These are phyloP conservation scores for Diplodia scrobiculata DNA, from an alignment of 2,329 filamentous ascomycete genomes.

Conservation along the genomic window DNA sequence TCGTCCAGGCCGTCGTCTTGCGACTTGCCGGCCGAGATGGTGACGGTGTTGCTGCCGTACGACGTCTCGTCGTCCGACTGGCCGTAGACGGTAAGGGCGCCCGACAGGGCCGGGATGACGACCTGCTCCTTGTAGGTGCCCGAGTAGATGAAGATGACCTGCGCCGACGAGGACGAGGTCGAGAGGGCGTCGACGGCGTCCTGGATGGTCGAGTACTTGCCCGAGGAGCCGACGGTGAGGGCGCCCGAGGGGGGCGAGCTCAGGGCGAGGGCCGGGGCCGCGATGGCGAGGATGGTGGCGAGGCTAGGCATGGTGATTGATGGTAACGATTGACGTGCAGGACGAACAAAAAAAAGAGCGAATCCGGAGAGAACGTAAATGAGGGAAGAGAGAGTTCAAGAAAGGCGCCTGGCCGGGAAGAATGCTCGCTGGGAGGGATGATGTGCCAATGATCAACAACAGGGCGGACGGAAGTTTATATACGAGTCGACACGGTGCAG, in stretches of 20 bases:
- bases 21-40: constrained; percentile 48
- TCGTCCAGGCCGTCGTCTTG: constrained; percentile 46
- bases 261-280: constrained; percentile 33
- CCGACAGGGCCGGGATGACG: constrained; percentile 51
- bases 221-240: constrained; percentile 46
- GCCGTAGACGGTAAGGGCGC: constrained; percentile 58
- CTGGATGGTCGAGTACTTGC: constrained; percentile 52
- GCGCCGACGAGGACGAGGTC: constrained; percentile 49
- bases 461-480: constrained; percentile 9
- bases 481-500: neutral
- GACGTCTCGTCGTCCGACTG: constrained; percentile 55
- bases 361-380: neutral
- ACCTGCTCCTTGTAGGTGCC: constrained; percentile 63
- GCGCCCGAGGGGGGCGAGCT: constrained; percentile 53
- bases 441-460: neutral
- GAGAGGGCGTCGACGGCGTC: constrained; percentile 58
- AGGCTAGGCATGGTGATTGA: constrained; percentile 15
- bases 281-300: constrained; percentile 15
- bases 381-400: neutral
- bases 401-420: constrained; percentile 11
- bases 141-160: constrained; percentile 62
- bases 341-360: neutral
- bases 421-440: constrained; percentile 10
- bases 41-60: constrained; percentile 60
- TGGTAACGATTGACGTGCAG: neutral